Base-by-base conservation (phyloP, 1,284 basidiomycete genomes). In the Ganoderma boninense region DNA sequence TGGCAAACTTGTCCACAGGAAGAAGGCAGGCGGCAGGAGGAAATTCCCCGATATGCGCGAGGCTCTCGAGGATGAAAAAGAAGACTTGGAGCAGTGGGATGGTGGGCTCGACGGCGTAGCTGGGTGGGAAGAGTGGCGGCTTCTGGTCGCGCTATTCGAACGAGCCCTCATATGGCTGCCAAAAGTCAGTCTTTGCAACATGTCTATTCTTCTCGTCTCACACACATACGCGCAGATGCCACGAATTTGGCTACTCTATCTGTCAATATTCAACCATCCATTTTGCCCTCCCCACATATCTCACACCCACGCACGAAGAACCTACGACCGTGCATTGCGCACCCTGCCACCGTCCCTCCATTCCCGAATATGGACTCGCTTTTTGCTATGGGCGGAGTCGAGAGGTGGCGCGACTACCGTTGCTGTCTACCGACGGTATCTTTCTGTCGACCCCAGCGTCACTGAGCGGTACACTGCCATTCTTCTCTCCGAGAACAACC, bases 301-400 rank as follows among this genome's bases (percentile, higher is more conserved):
- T 18, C 87, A 94, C 77, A 96, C 96, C 0, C 97, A 99, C 81
- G 97, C 97, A 6, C 90, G 97, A 23, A 89, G 92, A 72, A 98
- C 97, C 0, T 99, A 95, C 79, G 98, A 99, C 83, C 92, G 98
- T 65, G 96, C 97, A 0, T 84, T 99, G 38, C 92, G 98, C 64
- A 97, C 97, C 0, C 88, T 99, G 7, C 95, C 97, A 6, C 97
- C 96, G 4, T 97, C 96, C 61, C 86, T 99, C n/a, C 98, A 99
- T 79, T 89, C 90, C 18, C 92, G 97, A 52, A 89, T 99, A 73
- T 99, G 98, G 98, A 90, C 94, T 26, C 87, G 95, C 64, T 99
- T 98, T 81, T 89, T 99, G n/a, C 86, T 94, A 10, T 99, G 97
- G 96, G 94, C 97, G 2, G 96, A 98, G 84, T 80, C 86, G 38